phyloP scores from a whole-genome alignment of 768 basidiomycete genomes.

The Tulasnella sp. region DNA sequence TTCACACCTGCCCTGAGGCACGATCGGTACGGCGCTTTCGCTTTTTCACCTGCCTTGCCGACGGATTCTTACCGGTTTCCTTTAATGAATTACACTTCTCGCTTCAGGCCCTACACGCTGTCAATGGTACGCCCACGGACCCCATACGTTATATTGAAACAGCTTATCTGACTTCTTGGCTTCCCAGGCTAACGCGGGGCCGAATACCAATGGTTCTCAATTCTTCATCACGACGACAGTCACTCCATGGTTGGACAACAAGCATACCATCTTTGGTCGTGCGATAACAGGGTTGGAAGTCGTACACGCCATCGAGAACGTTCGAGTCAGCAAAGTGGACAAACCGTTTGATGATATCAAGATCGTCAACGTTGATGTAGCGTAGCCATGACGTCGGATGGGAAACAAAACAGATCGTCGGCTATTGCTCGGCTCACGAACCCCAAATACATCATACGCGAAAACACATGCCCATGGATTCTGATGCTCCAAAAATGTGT shows the following conservation, averaged over 20 bases:
- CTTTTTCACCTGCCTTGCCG: background rate
- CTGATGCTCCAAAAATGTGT: background rate
- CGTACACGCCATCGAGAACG: conserved; percentile 85
- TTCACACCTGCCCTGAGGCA: conserved; percentile 83
- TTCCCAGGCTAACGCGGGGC: conserved; percentile 66
- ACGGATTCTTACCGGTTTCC: background rate
- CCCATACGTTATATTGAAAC: conserved; percentile 23
- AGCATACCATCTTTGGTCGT: conserved; percentile 88
- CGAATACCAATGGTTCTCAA: conserved; percentile 87
- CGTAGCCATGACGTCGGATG: conserved; percentile 3
- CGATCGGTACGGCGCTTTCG: conserved; percentile 53
- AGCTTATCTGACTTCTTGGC: background rate
- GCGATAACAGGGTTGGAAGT: conserved; percentile 83
- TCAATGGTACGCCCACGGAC: conserved; percentile 54
- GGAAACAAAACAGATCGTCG: background rate
- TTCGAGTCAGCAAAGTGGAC: conserved; percentile 73
- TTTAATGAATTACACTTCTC: background rate
- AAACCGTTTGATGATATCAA: conserved; percentile 93
- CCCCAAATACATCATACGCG: background rate
- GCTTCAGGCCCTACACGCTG: conserved; percentile 82
- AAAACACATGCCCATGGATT: background rate
- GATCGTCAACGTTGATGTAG: conserved; percentile 50
- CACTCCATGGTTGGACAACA: conserved; percentile 87
- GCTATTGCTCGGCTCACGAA: background rate
- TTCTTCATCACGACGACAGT: conserved; percentile 97